Percentiles rank a stretch among this genome's conserved stretches.
Conservation (phyloP, 805 yeast species). For the Spencermartinsiella europaea region DNA sequence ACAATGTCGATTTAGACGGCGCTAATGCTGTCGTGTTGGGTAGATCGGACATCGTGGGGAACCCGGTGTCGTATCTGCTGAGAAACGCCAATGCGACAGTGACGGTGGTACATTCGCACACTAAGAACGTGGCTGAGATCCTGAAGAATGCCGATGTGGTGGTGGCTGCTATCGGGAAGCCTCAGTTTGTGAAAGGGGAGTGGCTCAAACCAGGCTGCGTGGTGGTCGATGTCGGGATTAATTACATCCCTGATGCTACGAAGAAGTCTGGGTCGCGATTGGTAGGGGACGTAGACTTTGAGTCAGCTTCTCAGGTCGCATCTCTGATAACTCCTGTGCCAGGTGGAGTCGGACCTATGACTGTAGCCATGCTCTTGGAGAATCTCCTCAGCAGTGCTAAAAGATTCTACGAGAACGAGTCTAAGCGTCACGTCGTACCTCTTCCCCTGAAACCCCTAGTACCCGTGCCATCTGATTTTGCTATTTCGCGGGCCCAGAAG, state of each 20-base stretch:
- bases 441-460: slow-evolving; percentile 46
- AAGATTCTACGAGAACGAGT: slow-evolving; percentile 35
- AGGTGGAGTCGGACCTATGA: slow-evolving; percentile 99
- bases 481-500: slow-evolving; percentile 78
- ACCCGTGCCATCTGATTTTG: slow-evolving; percentile 91
- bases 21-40: slow-evolving; percentile 88
- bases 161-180: slow-evolving; percentile 86
- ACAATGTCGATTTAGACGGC: slow-evolving; percentile 66
- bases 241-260: slow-evolving; percentile 70
- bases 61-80: slow-evolving; percentile 82
- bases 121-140: slow-evolving; percentile 53
- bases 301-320: slow-evolving; percentile 56
- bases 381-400: slow-evolving; percentile 81
- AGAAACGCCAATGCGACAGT: slow-evolving; percentile 78
- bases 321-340: slow-evolving; percentile 90
- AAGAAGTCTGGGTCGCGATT: slow-evolving; percentile 74
- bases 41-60: slow-evolving; percentile 93
- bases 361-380: slow-evolving; percentile 89
- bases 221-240: slow-evolving; percentile 93
- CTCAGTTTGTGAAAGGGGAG: slow-evolving; percentile 79
- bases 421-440: slow-evolving; percentile 45
- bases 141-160: slow-evolving; percentile 77
- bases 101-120: slow-evolving; percentile 74
- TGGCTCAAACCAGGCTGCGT: slow-evolving; percentile 82
- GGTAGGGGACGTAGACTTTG: slow-evolving; percentile 94